Conservation (phyloP, 225 moss, liverwort and hornwort genomes). For the Marchantia polymorpha region DNA sequence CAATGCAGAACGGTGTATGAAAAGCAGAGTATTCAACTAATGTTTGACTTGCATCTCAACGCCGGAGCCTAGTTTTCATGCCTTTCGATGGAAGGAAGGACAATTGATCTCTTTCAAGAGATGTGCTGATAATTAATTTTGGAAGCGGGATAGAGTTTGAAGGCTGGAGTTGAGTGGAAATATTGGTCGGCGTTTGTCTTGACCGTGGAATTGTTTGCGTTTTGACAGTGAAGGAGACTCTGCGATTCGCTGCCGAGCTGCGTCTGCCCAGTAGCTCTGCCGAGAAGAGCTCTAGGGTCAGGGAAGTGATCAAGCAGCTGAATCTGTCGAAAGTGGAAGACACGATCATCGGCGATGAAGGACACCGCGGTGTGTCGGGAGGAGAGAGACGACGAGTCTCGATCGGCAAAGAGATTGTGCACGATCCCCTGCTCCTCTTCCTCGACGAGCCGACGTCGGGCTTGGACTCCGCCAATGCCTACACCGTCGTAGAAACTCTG, state of each 20-base stretch:
- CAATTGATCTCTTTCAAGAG: too few relatives aligned
- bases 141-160: neutral
- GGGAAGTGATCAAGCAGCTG: constrained; percentile 67
- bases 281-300: constrained; percentile 59
- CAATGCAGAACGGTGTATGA: too few relatives aligned
- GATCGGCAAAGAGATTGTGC: constrained; percentile 81
- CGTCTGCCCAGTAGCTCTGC: constrained; percentile 50
- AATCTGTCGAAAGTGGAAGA: constrained; percentile 70
- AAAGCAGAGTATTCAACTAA: too few relatives aligned
- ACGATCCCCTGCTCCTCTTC: constrained; percentile 82
- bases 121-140: too few relatives aligned
- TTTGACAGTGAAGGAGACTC: constrained; percentile 70
- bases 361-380: constrained; percentile 76
- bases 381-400: constrained; percentile 83
- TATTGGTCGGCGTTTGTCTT: neutral
- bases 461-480: constrained; percentile 79
- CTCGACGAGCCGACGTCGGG: constrained; percentile 90
- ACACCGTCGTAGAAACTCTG: constrained; percentile 54
- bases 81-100: too few relatives aligned
- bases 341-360: constrained; percentile 83
- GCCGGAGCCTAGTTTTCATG: too few relatives aligned
- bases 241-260: constrained; percentile 77
- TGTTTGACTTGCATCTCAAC: too few relatives aligned
- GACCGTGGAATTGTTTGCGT: neutral
- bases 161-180: neutral